Conservation (phyloP, 2,329 filamentous ascomycete genomes). For the Sporothrix pallida region DNA sequence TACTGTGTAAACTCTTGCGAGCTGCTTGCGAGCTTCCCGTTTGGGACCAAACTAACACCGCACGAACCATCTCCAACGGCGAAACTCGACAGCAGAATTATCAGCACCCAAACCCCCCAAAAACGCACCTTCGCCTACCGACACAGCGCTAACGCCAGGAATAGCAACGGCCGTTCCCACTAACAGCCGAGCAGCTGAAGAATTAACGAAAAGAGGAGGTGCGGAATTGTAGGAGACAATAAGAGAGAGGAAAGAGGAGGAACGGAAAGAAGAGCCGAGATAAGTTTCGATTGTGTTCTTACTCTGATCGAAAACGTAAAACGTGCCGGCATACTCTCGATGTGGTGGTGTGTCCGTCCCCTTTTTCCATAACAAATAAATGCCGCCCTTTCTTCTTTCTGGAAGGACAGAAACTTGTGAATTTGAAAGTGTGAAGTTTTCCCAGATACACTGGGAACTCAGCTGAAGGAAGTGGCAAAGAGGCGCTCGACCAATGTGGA, state of each 20-base stretch:
- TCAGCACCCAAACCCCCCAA: no score
- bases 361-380: neutral
- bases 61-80: constrained; percentile 3
- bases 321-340: no score
- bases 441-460: neutral
- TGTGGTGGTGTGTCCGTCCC: neutral
- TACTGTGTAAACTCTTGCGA: neutral
- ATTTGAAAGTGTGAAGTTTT: neutral
- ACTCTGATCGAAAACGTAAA: neutral
- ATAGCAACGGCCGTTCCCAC: constrained; percentile 17
- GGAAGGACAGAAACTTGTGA: neutral
- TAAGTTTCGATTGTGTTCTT: neutral
- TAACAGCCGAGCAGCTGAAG: constrained; percentile 16
- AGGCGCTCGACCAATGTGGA: neutral
- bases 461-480: neutral
- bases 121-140: neutral
- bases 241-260: neutral
- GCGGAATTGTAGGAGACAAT: neutral
- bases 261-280: neutral
- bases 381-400: neutral
- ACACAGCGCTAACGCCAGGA: constrained; percentile 20
- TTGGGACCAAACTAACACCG: constrained; percentile 13
- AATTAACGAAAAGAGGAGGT: neutral
- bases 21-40: constrained; percentile 3
- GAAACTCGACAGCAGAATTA: no score